Percentiles rank a stretch among this genome's conserved stretches.
phyloP scores from a whole-genome alignment of 2,329 filamentous ascomycete genomes.

The Hymenotorrendiella dingleyae region DNA sequence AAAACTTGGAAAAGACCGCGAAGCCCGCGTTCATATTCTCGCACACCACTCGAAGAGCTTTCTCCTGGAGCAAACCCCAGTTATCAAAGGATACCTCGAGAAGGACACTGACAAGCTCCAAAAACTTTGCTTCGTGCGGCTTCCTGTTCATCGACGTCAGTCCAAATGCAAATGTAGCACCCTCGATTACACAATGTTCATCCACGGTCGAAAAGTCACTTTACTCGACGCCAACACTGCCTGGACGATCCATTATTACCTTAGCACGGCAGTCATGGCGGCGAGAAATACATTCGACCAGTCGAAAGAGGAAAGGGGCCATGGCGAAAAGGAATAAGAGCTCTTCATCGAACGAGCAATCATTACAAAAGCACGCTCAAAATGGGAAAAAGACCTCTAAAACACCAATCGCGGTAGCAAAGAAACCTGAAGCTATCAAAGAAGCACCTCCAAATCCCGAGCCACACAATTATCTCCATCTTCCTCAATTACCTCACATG shows the following conservation, averaged over 20 bases:
- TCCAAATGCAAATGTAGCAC: slow-evolving; percentile 33
- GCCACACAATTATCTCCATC: slow-evolving; percentile 47
- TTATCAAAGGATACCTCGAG: slow-evolving; percentile 31
- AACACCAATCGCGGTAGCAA: slow-evolving; percentile 9
- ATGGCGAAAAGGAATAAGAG: slow-evolving; percentile 28
- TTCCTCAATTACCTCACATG: slow-evolving; percentile 57
- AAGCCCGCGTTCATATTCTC: slow-evolving; percentile 10
- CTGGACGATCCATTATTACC: slow-evolving; percentile 10
- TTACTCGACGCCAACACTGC: slow-evolving; percentile 14
- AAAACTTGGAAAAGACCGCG: slow-evolving; percentile 6
- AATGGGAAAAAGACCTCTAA: slow-evolving; percentile 18
- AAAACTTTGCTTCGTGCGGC: slow-evolving; percentile 49
- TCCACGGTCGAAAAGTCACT: slow-evolving; percentile 20
- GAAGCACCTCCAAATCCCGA: slow-evolving; percentile 25
- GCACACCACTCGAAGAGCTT: slow-evolving; percentile 12
- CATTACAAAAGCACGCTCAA: slow-evolving; percentile 14
- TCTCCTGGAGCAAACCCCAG: slow-evolving; percentile 17
- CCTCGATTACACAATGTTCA: slow-evolving; percentile 17
- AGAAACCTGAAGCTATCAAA: slow-evolving; percentile 9
- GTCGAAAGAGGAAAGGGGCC: slow-evolving; percentile 20
- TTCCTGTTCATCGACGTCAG: slow-evolving; percentile 43
- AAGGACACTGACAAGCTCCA: slow-evolving; percentile 34
- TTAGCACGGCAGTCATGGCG: slow-evolving; percentile 23
- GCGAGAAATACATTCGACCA: slow-evolving; percentile 26
- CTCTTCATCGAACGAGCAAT: slow-evolving; percentile 24